Evolutionary conservation across 2,329 filamentous ascomycete species (phyloP), one percentile per base, ranked within the genome.

Genomic region (Ophiostoma triangulosporum): DNA sequence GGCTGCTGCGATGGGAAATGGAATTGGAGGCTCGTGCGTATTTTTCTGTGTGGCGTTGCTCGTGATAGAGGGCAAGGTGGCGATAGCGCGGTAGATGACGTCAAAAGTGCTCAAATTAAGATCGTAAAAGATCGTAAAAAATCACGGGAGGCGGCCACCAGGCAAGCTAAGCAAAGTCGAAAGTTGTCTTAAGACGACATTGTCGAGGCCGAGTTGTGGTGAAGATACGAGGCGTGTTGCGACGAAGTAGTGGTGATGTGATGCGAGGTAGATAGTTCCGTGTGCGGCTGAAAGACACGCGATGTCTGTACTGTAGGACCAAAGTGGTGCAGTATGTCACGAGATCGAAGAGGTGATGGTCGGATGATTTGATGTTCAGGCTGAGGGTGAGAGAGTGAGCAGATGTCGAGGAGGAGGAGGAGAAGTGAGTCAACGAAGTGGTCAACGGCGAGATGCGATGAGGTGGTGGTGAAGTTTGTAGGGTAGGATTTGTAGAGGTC

Each of bases 31-130:
- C n/a, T n/a, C 20, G 35, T n/a, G n/a, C n/a, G n/a, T n/a, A 17
- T 54, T 70, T 46, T 46, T 27, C 43, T 29, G 24, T 49, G 26
- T 32, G 26, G n/a, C 20, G 32, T 9, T 24, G 4, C 24, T 40
- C 38, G 38, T 14, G 38, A 40, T 40, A 17, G 14, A 14, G 24
- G 14, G 9, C 20, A 14, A 4, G 14, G 38, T 40, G 38, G 38
- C 38, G 11, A 40, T 31, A 24, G n/a, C n/a, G 26, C 31, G n/a
- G 14, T 2, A 14, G 6, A 9, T 49, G 33, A 36, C 33, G 51
- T 53, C 33, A 35, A 24, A n/a, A 46, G n/a, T n/a, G n/a, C n/a
- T n/a, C n/a, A n/a, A n/a, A n/a, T n/a, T n/a, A n/a, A n/a, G n/a
- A 17, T n/a, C 24, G 43, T 26, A 45, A 14, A 46, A 27, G n/a